Evolutionary conservation across 176 grass and related monocot genomes (phyloP).

Genomic region (Urochloa ruziziensis): DNA sequence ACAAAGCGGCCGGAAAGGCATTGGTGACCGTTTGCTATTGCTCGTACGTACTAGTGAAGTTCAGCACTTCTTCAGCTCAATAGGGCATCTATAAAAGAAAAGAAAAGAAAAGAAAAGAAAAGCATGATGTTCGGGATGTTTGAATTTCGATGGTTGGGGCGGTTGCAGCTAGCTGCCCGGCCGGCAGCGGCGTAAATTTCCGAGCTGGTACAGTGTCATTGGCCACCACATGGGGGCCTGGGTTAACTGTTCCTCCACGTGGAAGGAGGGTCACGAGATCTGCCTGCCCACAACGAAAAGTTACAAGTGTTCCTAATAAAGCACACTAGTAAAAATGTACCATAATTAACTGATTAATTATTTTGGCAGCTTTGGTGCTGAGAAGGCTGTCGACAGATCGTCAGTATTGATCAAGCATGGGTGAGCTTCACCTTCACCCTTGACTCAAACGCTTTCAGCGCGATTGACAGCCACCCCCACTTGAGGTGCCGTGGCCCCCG

Average conservation of each 20-base stretch:
- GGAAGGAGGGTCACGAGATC: conserved; percentile 18
- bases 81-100: neutral
- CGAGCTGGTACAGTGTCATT: conserved; percentile 14
- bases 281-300: neutral
- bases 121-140: neutral
- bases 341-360: neutral
- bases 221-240: neutral
- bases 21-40: neutral
- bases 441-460: neutral
- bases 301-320: neutral
- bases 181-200: conserved; percentile 31
- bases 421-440: neutral
- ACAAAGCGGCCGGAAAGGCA: neutral
- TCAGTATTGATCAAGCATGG: neutral
- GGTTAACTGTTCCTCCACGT: conserved; percentile 33
- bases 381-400: too few relatives aligned
- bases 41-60: neutral
- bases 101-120: neutral
- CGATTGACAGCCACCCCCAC: neutral
- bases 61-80: neutral
- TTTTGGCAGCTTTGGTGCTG: neutral
- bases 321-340: neutral
- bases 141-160: conserved; percentile 16
- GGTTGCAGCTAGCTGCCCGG: neutral
- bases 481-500: neutral